Evolutionary conservation across 805 yeast genomes (phyloP).

Genomic region (Candida germanica): DNA sequence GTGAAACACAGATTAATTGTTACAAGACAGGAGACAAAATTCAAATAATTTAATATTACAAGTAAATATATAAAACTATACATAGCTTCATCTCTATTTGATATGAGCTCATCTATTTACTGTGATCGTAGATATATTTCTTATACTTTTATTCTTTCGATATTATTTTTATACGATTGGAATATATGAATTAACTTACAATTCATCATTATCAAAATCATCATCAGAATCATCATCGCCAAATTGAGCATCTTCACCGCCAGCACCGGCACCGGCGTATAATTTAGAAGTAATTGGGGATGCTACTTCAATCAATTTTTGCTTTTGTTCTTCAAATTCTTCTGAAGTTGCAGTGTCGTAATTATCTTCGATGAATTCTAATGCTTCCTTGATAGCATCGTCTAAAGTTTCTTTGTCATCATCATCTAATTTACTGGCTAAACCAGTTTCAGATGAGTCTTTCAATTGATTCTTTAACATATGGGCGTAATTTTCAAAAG

Average conservation of each 20-base stretch:
- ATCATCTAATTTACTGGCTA: constrained; percentile 78
- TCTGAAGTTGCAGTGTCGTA: constrained; percentile 84
- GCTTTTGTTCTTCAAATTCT: constrained; percentile 91
- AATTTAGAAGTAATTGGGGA: constrained; percentile 91
- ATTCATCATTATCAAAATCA: constrained; percentile 45
- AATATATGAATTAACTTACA: constrained; percentile 26
- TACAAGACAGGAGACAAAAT: background rate
- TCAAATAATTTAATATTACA: background rate
- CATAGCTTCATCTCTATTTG: too few relatives aligned
- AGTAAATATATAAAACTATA: too few relatives aligned
- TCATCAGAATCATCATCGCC: constrained; percentile 45
- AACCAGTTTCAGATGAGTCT: constrained; percentile 38
- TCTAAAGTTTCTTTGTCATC: constrained; percentile 86
- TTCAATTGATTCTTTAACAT: constrained; percentile 44
- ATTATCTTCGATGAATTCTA: constrained; percentile 82
- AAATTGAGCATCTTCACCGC: constrained; percentile 32
- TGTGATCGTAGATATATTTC: background rate
- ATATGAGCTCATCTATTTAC: background rate
- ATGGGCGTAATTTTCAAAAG: constrained; percentile 45
- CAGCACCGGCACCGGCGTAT: constrained; percentile 43
- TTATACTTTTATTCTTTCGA: too few relatives aligned
- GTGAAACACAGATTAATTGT: background rate
- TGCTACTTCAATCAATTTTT: constrained; percentile 71
- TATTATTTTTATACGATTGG: background rate
- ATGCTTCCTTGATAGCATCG: constrained; percentile 84